A percentile compares a stretch with the other conserved stretches of the same genome.
Evolutionary conservation across 331 rosid species (phyloP).

Genomic region (Stylosanthes scabra): DNA sequence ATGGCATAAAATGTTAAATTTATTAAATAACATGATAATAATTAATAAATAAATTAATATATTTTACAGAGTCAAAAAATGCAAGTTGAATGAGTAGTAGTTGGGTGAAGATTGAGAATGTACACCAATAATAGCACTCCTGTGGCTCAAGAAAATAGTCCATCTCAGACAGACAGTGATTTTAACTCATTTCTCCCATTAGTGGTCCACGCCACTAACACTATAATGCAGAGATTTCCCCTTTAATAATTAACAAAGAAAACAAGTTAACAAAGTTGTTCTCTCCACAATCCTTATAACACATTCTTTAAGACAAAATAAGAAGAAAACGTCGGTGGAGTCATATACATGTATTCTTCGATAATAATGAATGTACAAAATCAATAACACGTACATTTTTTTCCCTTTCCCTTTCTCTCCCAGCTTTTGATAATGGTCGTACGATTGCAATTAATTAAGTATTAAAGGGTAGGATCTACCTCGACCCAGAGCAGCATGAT

Average conservation of each 20-base stretch:
- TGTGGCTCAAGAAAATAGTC: constrained; percentile 5
- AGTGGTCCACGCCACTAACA: constrained; percentile 41
- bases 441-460: neutral
- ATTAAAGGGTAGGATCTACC: neutral
- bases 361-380: too few species aligned
- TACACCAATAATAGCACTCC: neutral
- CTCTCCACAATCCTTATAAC: neutral
- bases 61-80: too few species aligned
- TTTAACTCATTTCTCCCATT: neutral
- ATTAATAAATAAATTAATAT: too few species aligned
- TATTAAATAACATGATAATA: too few species aligned
- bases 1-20: too few species aligned
- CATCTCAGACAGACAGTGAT: neutral
- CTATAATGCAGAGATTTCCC: constrained; percentile 4
- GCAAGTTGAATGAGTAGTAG: neutral
- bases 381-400: too few species aligned
- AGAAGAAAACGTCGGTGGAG: neutral
- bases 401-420: too few species aligned
- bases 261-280: neutral
- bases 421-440: too few species aligned
- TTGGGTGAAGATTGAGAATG: neutral
- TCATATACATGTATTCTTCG: too few species aligned
- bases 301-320: neutral
- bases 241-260: neutral
- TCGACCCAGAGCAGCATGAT: too few species aligned